Evolutionary conservation across 148 eudicot species (phyloP).

Genomic region (Beta vulgaris): DNA sequence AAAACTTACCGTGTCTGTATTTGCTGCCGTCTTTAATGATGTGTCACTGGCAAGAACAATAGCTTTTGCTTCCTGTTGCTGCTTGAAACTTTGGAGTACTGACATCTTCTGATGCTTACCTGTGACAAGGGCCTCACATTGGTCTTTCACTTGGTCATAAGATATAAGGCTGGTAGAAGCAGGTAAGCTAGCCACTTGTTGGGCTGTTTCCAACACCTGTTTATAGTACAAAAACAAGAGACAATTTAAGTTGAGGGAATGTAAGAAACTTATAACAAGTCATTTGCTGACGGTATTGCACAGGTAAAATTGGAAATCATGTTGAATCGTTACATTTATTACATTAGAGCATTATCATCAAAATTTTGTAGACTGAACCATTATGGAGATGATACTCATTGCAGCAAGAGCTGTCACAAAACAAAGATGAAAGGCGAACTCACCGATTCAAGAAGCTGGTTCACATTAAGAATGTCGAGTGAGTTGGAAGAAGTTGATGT

Average conservation of each 20-base stretch:
- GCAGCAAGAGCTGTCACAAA: neutral
- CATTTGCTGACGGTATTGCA: neutral
- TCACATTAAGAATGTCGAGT: slow-evolving; percentile 71
- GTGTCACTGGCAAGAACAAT: slow-evolving; percentile 35
- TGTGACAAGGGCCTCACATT: slow-evolving; percentile 81
- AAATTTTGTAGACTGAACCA: neutral
- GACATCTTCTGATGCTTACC: slow-evolving; percentile 90
- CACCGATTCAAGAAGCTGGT: slow-evolving; percentile 89
- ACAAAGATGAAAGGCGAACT: slow-evolving; percentile 27
- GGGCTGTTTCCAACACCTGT: slow-evolving; percentile 83
- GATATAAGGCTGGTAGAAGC: slow-evolving; percentile 48
- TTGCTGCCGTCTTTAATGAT: slow-evolving; percentile 25
- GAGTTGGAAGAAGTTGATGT: slow-evolving; percentile 57
- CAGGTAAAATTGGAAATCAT: neutral
- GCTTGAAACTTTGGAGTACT: slow-evolving; percentile 65
- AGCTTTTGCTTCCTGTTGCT: slow-evolving; percentile 54
- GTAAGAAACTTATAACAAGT: neutral
- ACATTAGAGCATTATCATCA: too few relatives aligned
- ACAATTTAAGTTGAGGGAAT: neutral
- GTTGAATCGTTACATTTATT: neutral
- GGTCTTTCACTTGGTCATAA: slow-evolving; percentile 78
- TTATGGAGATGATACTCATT: neutral
- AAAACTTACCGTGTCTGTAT: slow-evolving; percentile 42
- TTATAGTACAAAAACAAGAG: slow-evolving; percentile 9
- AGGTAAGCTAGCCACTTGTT: slow-evolving; percentile 73